Evolutionary conservation across 2,329 filamentous ascomycete genomes (phyloP), one percentile per base, ranked within the genome.

Genomic region (Aspergillus ochraceoroseus): DNA sequence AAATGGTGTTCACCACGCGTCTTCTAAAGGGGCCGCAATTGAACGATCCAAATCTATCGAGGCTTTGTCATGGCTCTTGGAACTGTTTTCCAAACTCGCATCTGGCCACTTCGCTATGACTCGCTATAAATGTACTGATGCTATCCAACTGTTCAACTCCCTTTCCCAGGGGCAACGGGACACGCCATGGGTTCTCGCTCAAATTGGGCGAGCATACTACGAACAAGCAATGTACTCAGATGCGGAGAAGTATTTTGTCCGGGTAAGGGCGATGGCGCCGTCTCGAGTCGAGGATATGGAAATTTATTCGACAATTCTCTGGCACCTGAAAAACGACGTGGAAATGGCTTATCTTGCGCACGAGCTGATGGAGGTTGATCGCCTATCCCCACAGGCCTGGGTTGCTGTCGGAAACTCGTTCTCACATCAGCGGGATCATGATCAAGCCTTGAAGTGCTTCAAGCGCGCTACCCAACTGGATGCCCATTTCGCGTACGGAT

Each of bases 221-320:
- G 92, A 98, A 68, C 86, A 90, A 61, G 84, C 85, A 7, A 78
- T 83, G 51, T 95, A 96, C 59, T 71, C 73, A 2, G 87, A 95
- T 48, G 87, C 92, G 2, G 90, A 95, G 60, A 87, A 85, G 49
- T 85, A 82, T 56, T 98, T 95, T 63, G 75, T 80, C 43, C 80
- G 82, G 41, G 78, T 98, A 51, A 82, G 87, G 35, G 77, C 83
- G 20, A 74, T 92, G 52, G 82, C 86, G 8, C 90, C 90, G 1
- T 85, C 86, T 1, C 80, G 87, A 3, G 74, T 94, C 30, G 85
- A 94, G 59, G 89, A 95, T 58, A 95, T 96, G 89, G 92, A 98
- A 61, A 82, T 96, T 23, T 98, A 95, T 66, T 96, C 90, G 9
- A 98, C 92, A 0, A 83, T 94, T n/a, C 75, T 98, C n/a, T 98